Percentiles rank a stretch among this genome's conserved stretches.
Evolutionary conservation across 257 asterid genomes (phyloP).

Genomic region (Petrea volubilis): DNA sequence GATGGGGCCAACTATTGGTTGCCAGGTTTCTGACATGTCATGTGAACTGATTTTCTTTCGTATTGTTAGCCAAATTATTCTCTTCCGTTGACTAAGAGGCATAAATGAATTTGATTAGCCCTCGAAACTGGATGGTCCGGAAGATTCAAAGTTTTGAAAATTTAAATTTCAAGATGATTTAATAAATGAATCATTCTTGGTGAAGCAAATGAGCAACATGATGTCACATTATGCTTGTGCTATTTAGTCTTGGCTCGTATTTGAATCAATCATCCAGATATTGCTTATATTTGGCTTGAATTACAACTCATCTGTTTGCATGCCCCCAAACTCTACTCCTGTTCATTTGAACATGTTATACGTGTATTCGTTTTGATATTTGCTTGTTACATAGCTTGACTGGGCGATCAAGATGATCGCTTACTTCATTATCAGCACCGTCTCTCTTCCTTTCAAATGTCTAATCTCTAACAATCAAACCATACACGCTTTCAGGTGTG

Average conservation of each 20-base stretch:
- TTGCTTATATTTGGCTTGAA: no score
- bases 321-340: no score
- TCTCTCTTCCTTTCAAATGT: not conserved
- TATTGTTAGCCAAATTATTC: not conserved
- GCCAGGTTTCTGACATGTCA: not conserved
- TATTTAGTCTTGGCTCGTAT: no score
- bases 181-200: not conserved
- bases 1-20: not conserved
- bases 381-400: not conserved
- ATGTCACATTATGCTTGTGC: not conserved
- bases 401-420: not conserved
- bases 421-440: not conserved
- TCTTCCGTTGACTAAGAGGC: not conserved
- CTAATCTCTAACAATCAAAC: constrained; percentile 1
- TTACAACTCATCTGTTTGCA: no score
- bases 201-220: not conserved
- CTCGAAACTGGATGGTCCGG: not conserved
- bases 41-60: not conserved
- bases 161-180: not conserved
- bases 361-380: not conserved
- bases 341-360: not conserved
- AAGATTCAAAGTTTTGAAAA: not conserved
- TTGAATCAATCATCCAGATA: no score
- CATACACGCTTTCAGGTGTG: constrained; percentile 72
- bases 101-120: not conserved